Percentiles rank a stretch among this genome's conserved stretches.
Conservation (phyloP, 1,284 basidiomycete species). For the Rhizopogon parksii region DNA sequence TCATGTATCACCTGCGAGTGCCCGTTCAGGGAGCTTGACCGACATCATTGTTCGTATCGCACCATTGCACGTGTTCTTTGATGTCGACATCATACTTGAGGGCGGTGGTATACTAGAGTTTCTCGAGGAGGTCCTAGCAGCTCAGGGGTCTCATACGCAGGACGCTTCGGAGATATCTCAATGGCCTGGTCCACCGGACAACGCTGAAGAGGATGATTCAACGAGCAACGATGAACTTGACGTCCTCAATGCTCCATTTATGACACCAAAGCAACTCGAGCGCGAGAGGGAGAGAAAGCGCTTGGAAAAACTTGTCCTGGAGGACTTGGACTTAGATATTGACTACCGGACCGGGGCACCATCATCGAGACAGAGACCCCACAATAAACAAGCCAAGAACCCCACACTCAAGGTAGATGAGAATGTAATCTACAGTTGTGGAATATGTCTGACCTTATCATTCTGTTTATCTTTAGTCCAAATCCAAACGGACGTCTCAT, state of each 20-base stretch:
- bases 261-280: slow-evolving; percentile 18
- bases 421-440: not conserved
- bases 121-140: slow-evolving; percentile 20
- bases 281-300: slow-evolving; percentile 33
- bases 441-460: not conserved
- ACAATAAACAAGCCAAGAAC: not conserved
- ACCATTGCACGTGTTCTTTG: slow-evolving; percentile 70
- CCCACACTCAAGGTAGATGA: not conserved
- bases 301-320: slow-evolving; percentile 44
- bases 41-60: slow-evolving; percentile 37
- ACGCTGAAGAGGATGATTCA: slow-evolving; percentile 9
- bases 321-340: slow-evolving; percentile 47
- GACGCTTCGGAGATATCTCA: not conserved
- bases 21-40: slow-evolving; percentile 2
- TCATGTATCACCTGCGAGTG: slow-evolving; percentile 1
- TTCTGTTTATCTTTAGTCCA: not conserved
- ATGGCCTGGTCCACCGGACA: not conserved
- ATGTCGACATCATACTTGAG: slow-evolving; percentile 47
- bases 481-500: not conserved
- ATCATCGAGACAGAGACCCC: slow-evolving; percentile 8
- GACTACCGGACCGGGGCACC: slow-evolving; percentile 34
- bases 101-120: slow-evolving; percentile 26
- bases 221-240: slow-evolving; percentile 15
- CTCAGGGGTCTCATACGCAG: slow-evolving; percentile 15
- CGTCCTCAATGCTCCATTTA: slow-evolving; percentile 19